Conservation (phyloP, 345 rosid genomes). For the Boechera divaricarpa region DNA sequence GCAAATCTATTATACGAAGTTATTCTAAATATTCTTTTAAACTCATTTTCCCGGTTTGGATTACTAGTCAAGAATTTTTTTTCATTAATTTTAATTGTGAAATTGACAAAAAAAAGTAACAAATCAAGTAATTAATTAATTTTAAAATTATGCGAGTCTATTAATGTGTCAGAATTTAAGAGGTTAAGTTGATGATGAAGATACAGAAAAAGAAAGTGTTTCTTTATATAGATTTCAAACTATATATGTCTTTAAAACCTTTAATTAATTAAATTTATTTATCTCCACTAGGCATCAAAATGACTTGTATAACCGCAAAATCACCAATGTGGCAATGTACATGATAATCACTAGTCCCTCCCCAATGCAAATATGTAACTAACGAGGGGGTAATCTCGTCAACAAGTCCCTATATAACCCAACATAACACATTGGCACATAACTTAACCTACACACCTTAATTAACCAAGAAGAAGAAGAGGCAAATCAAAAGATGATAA, state of each 20-base stretch:
- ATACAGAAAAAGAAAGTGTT: background rate
- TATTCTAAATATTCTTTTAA: background rate
- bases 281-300: background rate
- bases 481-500: conserved; percentile 69
- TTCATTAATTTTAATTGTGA: background rate
- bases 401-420: conserved; percentile 38
- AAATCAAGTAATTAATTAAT: background rate
- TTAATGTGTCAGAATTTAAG: background rate
- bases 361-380: conserved; percentile 26
- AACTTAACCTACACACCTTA: conserved; percentile 25
- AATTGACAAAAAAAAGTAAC: background rate
- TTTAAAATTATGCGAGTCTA: background rate
- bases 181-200: background rate
- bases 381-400: conserved; percentile 39
- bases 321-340: background rate
- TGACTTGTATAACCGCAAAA: background rate
- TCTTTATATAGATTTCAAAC: background rate
- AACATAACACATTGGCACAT: conserved; percentile 25
- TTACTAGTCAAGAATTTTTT: background rate
- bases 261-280: background rate
- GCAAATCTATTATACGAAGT: background rate
- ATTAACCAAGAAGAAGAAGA: conserved; percentile 33
- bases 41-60: background rate
- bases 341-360: background rate
- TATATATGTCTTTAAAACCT: background rate